Percentiles rank a stretch among this genome's conserved stretches.
Conservation (phyloP, 257 asterid species). For the Linaria vulgaris region DNA sequence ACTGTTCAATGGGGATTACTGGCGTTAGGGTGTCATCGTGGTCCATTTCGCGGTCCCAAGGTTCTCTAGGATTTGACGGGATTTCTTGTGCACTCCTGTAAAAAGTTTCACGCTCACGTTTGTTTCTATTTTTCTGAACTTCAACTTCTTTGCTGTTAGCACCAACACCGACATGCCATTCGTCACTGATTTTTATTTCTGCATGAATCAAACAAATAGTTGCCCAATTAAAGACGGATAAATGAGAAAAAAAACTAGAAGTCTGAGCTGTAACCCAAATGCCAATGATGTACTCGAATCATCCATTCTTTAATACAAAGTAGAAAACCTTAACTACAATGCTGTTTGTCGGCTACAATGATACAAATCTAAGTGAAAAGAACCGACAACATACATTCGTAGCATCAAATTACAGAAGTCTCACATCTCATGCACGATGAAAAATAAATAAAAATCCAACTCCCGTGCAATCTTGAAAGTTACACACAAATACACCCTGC, state of each 20-base stretch:
- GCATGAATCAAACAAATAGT: slow-evolving; percentile 35
- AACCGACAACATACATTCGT: neutral
- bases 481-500: too few species aligned
- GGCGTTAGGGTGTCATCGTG: slow-evolving; percentile 82
- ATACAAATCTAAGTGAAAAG: neutral
- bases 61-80: slow-evolving; percentile 80
- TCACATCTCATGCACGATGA: neutral
- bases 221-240: too few species aligned
- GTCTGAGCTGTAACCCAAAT: too few species aligned
- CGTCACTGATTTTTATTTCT: slow-evolving; percentile 51
- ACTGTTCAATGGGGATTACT: slow-evolving; percentile 71
- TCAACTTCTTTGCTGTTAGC: slow-evolving; percentile 87
- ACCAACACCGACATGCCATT: slow-evolving; percentile 69
- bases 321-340: neutral
- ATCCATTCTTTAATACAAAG: neutral
- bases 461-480: too few species aligned
- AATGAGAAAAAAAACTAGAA: too few species aligned
- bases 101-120: slow-evolving; percentile 73
- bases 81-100: slow-evolving; percentile 68
- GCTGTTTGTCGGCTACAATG: too few species aligned
- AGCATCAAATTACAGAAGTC: neutral
- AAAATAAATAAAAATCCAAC: too few species aligned
- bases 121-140: slow-evolving; percentile 71
- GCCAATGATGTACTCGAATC: too few species aligned
- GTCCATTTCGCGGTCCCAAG: slow-evolving; percentile 98